A percentile compares a stretch with the other conserved stretches of the same genome.
Conservation (phyloP, 805 yeast genomes). For the Zygosaccharomyces lentus region DNA sequence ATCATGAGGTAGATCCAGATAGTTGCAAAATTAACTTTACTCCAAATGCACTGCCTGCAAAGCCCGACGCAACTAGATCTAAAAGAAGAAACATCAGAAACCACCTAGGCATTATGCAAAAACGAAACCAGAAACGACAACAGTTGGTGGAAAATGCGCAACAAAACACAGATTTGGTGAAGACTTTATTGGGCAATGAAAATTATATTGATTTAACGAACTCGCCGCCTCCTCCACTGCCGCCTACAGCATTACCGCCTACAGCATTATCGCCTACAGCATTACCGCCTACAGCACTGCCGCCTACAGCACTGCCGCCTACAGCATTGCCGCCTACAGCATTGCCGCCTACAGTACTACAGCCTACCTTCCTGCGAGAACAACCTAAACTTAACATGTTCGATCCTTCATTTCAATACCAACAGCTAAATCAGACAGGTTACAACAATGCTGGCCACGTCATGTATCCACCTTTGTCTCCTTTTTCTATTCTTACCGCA, state of each 20-base stretch:
- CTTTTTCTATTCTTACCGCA: neutral
- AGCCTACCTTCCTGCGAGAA: too few species aligned
- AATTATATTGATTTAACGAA: neutral
- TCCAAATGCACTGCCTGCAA: neutral
- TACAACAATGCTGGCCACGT: neutral
- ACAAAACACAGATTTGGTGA: constrained; percentile 15
- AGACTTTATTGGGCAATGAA: constrained; percentile 12
- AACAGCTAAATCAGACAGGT: neutral
- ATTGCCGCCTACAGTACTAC: neutral
- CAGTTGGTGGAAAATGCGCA: constrained; percentile 13
- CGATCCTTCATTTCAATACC: neutral
- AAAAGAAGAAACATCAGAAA: neutral
- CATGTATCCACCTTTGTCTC: neutral
- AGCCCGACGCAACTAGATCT: neutral
- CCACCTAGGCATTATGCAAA: neutral
- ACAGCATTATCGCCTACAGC: neutral
- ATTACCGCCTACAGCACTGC: neutral
- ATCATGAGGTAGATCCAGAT: neutral
- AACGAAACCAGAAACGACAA: neutral
- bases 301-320: neutral
- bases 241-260: constrained; percentile 2
- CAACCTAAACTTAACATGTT: neutral
- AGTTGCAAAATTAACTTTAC: neutral
- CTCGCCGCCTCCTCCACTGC: constrained; percentile 2
- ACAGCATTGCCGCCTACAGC: neutral